phyloP scores from a whole-genome alignment of 257 asterid species.

The Solanum bukasovii region DNA sequence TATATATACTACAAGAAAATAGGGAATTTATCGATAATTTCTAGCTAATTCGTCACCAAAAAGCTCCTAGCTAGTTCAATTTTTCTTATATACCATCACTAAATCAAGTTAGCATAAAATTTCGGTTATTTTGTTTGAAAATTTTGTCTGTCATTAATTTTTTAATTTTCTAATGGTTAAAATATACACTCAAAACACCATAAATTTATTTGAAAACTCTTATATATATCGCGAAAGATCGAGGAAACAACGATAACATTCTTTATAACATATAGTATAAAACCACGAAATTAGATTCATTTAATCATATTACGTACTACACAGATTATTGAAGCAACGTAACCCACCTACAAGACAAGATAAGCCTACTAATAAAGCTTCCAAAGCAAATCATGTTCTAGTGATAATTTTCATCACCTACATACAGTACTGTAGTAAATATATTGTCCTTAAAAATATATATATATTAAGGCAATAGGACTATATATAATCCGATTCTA shows the following conservation, averaged over 20 bases:
- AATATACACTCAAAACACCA: not conserved
- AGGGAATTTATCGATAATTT: not conserved
- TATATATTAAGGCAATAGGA: not conserved
- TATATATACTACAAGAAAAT: not conserved
- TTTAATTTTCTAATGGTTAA: no score
- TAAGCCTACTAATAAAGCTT: not conserved
- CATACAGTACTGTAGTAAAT: not conserved
- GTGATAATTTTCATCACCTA: not conserved
- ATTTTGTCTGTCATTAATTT: no score
- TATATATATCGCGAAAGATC: not conserved
- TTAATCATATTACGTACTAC: not conserved
- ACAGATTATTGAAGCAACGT: not conserved
- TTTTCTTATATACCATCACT: no score
- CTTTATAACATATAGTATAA: not conserved
- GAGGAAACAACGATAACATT: not conserved
- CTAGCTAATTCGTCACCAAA: no score
- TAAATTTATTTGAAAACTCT: not conserved
- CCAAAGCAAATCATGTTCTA: not conserved
- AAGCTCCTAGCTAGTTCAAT: not conserved
- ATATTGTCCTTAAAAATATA: not conserved
- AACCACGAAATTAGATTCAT: not conserved
- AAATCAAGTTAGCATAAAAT: no score
- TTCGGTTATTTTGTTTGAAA: no score
- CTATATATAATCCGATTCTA: not conserved
- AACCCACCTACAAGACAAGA: not conserved